These are phyloP conservation scores for Vanrija sp. DNA, from an alignment of 1,284 basidiomycete genomes.

Conservation along the genomic window DNA sequence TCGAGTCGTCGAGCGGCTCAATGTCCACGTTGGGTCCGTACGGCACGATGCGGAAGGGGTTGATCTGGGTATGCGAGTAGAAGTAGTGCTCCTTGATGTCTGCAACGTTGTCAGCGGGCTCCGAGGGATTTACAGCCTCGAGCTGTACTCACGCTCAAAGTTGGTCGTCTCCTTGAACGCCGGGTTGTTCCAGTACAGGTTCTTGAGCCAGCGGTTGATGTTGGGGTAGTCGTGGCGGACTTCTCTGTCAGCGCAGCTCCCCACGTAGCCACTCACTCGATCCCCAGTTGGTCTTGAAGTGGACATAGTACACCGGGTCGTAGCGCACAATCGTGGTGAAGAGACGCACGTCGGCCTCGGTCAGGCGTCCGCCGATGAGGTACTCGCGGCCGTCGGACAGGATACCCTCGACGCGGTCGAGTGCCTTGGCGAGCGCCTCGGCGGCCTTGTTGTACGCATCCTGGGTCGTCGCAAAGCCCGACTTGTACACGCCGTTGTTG, in stretches of 20 bases:
- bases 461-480: constrained; percentile 81
- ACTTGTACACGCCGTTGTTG: constrained; percentile 72
- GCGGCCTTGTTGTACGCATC: constrained; percentile 78
- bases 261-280: constrained; percentile 44
- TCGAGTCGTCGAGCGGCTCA: constrained; percentile 53
- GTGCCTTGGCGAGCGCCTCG: constrained; percentile 63
- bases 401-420: constrained; percentile 76
- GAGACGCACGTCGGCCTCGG: constrained; percentile 85
- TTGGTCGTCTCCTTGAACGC: constrained; percentile 86
- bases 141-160: constrained; percentile 55
- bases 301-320: constrained; percentile 82
- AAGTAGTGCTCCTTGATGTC: constrained; percentile 86
- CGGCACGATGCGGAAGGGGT: constrained; percentile 69
- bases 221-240: constrained; percentile 69
- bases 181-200: constrained; percentile 83
- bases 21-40: constrained; percentile 68
- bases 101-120: constrained; percentile 26
- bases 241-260: constrained; percentile 1
- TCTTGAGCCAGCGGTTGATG: constrained; percentile 76
- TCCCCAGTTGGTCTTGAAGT: constrained; percentile 92
- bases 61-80: constrained; percentile 56
- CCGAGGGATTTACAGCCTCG: no score
- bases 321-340: constrained; percentile 82
- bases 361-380: constrained; percentile 73
- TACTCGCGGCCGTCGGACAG: constrained; percentile 70